Evolutionary conservation across 345 rosid genomes (phyloP).

Genomic region (Arabis alpina): DNA sequence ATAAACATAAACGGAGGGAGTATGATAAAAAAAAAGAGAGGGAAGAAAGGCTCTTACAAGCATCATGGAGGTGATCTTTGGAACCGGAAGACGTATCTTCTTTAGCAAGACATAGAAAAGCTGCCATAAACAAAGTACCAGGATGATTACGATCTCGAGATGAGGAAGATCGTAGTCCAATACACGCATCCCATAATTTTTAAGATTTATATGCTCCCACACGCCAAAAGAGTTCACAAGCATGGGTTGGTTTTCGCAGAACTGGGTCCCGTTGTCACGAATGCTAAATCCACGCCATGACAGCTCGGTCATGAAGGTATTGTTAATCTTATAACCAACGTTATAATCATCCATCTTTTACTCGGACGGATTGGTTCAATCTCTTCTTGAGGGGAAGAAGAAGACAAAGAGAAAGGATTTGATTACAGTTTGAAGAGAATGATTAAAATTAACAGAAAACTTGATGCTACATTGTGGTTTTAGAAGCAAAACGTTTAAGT

Average conservation of each 20-base stretch:
- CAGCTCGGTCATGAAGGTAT: background rate
- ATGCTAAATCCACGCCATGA: conserved; percentile 28
- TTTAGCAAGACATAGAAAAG: conserved; percentile 33
- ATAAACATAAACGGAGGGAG: too few species aligned
- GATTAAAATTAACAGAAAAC: conserved; percentile 10
- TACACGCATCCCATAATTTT: background rate
- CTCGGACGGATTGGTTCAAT: background rate
- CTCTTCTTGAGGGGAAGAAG: background rate
- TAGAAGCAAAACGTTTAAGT: background rate
- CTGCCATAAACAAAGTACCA: conserved; percentile 41
- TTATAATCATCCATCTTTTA: background rate
- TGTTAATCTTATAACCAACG: background rate
- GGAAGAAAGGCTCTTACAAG: conserved; percentile 25
- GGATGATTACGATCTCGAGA: conserved; percentile 28
- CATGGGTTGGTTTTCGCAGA: conserved; percentile 27
- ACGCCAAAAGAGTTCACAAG: conserved; percentile 27
- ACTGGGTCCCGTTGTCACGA: conserved; percentile 10
- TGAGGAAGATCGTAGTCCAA: conserved; percentile 41
- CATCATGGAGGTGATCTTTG: conserved; percentile 43
- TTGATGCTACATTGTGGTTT: background rate
- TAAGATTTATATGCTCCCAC: conserved; percentile 24
- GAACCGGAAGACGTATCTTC: conserved; percentile 36
- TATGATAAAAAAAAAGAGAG: background rate
- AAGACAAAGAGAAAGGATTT: conserved; percentile 7
- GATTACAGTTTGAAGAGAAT: conserved; percentile 4